Percentiles rank a stretch among this genome's conserved stretches.
Evolutionary conservation across 1,284 basidiomycete genomes (phyloP).

Genomic region (Fomitopsis palustris): DNA sequence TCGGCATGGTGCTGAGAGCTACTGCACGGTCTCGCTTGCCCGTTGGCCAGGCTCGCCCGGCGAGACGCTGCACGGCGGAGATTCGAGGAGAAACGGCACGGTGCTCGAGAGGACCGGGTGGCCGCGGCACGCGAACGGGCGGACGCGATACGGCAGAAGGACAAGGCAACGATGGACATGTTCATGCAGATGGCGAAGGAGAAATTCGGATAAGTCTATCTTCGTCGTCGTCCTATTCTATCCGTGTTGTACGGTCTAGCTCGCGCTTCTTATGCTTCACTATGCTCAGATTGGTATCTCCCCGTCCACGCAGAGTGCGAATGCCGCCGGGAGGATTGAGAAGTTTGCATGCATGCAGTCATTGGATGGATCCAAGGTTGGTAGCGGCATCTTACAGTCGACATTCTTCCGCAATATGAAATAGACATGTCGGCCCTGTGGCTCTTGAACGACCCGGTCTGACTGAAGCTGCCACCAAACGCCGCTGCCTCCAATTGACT

Average conservation of each 20-base stretch:
- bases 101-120: slow-evolving; percentile 42
- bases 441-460: no score
- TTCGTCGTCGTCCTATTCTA: background rate
- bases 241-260: background rate
- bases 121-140: slow-evolving; percentile 49
- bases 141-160: slow-evolving; percentile 60
- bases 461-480: background rate
- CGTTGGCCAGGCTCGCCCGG: slow-evolving; percentile 51
- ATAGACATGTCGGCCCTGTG: background rate
- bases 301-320: background rate
- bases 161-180: slow-evolving; percentile 82
- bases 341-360: background rate
- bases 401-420: background rate
- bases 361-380: background rate
- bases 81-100: slow-evolving; percentile 45
- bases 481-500: background rate
- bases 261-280: background rate
- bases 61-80: slow-evolving; percentile 62
- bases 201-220: slow-evolving; percentile 53
- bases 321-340: background rate
- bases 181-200: slow-evolving; percentile 76
- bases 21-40: background rate
- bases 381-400: background rate
- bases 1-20: background rate
- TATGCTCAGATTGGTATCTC: background rate